These are phyloP conservation scores for Gossypium trilobum DNA, from an alignment of 441 rosid genomes.

Conservation along the genomic window DNA sequence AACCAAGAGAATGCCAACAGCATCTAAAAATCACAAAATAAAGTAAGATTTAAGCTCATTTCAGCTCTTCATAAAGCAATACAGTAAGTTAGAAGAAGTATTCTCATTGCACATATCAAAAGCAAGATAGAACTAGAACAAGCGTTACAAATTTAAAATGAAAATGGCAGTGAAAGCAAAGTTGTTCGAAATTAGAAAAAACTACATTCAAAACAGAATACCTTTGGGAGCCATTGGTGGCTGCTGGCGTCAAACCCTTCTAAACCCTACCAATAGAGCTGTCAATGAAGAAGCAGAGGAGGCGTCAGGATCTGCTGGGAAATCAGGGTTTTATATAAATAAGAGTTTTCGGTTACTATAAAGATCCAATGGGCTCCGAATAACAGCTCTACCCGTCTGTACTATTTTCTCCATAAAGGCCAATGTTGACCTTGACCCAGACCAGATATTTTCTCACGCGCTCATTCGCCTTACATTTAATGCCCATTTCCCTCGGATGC, in stretches of 20 bases:
- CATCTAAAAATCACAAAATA: neutral
- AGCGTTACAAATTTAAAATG: neutral
- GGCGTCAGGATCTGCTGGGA: constrained; percentile 23
- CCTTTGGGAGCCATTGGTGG: constrained; percentile 47
- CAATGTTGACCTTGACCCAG: neutral
- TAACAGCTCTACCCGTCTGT: neutral
- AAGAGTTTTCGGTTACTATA: too few species aligned
- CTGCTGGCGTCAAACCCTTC: constrained; percentile 6
- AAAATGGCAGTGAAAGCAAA: neutral
- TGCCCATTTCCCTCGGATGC: neutral
- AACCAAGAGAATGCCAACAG: neutral
- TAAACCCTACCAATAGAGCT: constrained; percentile 14
- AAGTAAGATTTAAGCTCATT: neutral
- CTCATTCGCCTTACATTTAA: neutral
- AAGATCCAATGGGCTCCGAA: neutral
- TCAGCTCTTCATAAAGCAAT: neutral
- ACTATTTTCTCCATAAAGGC: neutral
- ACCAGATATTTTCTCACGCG: constrained; percentile 6
- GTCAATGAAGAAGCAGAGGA: constrained; percentile 13
- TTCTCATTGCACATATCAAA: neutral
- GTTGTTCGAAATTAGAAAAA: neutral
- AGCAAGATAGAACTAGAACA: neutral
- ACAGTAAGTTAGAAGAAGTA: neutral
- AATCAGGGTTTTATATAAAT: constrained; percentile 21
- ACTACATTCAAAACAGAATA: neutral